These are phyloP conservation scores for Geotrichum cucujoidarum DNA, from an alignment of 1,139 yeast species.

Conservation along the genomic window DNA sequence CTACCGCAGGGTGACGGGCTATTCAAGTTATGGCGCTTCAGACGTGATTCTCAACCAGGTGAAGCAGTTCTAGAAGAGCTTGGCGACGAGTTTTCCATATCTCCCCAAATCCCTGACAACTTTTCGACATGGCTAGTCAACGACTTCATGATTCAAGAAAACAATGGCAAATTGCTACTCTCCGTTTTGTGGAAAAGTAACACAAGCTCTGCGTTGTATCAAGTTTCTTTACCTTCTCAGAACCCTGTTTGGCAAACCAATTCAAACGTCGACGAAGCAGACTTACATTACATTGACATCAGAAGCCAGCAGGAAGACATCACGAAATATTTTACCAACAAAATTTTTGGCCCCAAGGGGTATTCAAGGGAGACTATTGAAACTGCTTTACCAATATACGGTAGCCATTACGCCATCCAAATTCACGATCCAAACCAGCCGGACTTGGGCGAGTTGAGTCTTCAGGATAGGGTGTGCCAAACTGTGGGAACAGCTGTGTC, in stretches of 20 bases:
- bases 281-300: conserved; percentile 10
- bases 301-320: conserved; percentile 26
- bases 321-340: conserved; percentile 41
- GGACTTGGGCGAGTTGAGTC: conserved; percentile 24
- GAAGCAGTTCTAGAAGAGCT: conserved; percentile 31
- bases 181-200: conserved; percentile 62
- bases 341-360: conserved; percentile 46
- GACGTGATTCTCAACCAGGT: conserved; percentile 21
- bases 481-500: conserved; percentile 33
- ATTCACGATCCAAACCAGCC: conserved; percentile 5
- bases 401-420: conserved; percentile 27
- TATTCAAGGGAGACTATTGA: conserved; percentile 45
- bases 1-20: conserved; percentile 44
- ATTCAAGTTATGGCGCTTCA: conserved; percentile 42
- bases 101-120: conserved; percentile 31
- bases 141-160: conserved; percentile 29
- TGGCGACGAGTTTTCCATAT: conserved; percentile 31
- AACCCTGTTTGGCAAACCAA: conserved; percentile 12
- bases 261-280: conserved; percentile 12
- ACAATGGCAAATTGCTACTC: conserved; percentile 27
- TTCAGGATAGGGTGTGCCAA: conserved; percentile 34
- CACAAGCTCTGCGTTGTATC: conserved; percentile 46
- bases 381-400: conserved; percentile 43
- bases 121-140: conserved; percentile 49
- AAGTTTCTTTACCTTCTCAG: conserved; percentile 9